Evolutionary conservation across 352 stramenopile genomes (phyloP).

Genomic region (Phytopythium chamaehyphon): DNA sequence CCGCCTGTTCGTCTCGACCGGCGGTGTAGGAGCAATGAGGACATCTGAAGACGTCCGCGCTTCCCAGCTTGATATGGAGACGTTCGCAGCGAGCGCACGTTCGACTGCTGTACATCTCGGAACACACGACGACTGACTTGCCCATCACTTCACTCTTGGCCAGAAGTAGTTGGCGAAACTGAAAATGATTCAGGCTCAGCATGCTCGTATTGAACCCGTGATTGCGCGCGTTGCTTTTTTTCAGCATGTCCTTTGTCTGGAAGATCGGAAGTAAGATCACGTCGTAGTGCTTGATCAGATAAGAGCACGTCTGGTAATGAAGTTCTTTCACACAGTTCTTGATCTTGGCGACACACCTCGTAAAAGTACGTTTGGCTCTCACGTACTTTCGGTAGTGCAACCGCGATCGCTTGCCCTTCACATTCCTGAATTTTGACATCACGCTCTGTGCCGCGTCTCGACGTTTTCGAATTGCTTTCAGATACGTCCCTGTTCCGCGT

Average conservation of each 20-base stretch:
- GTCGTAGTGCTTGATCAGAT: not conserved
- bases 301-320: not conserved
- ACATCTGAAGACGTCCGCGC: conserved; percentile 1
- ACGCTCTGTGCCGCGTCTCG: not conserved
- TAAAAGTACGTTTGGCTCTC: not conserved
- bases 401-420: not conserved
- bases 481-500: not conserved
- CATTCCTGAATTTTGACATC: not conserved
- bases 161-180: conserved; percentile 2
- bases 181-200: conserved; percentile 4
- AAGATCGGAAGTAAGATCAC: not conserved
- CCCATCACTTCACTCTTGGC: conserved; percentile 3
- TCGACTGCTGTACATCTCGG: conserved; percentile 4
- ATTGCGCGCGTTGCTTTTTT: not conserved
- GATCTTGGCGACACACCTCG: not conserved
- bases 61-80: not conserved
- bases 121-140: conserved; percentile 5
- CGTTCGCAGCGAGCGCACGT: conserved; percentile 1
- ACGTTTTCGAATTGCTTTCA: not conserved
- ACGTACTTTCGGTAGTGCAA: not conserved
- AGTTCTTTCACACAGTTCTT: conserved; percentile 2
- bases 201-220: not conserved
- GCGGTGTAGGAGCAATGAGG: not conserved
- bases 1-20: conserved; percentile 1
- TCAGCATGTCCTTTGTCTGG: not conserved